These are phyloP conservation scores for Penicillium crystallinum DNA, from an alignment of 495 filamentous ascomycete genomes.

Conservation along the genomic window DNA sequence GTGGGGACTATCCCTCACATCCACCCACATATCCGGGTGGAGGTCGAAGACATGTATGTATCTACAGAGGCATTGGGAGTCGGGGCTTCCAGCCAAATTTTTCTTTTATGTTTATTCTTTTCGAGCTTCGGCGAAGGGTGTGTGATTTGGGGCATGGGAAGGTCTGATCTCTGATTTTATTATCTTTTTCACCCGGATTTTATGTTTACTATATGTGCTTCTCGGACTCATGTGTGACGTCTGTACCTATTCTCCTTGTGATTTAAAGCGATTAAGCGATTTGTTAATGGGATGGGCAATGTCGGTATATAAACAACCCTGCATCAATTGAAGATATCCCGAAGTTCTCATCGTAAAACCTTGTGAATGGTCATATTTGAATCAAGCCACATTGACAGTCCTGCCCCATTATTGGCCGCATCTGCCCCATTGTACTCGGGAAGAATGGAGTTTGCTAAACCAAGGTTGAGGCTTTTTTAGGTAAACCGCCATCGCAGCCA, in stretches of 20 bases:
- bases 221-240: conserved; percentile 29
- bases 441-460: background rate
- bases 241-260: conserved; percentile 22
- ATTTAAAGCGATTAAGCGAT: conserved; percentile 19
- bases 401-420: too few species aligned
- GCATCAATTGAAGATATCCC: conserved; percentile 2
- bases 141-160: conserved; percentile 12
- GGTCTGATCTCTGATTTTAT: conserved; percentile 13
- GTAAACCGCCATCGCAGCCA: conserved; percentile 1
- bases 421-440: too few species aligned
- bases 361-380: too few species aligned
- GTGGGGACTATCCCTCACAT: too few species aligned
- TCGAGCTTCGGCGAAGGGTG: conserved; percentile 13
- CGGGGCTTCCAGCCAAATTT: conserved; percentile 5
- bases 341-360: background rate
- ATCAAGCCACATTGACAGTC: background rate
- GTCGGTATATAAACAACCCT: conserved; percentile 7
- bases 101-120: conserved; percentile 14
- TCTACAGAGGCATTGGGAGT: conserved; percentile 20
- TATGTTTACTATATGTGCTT: conserved; percentile 19
- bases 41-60: conserved; percentile 9
- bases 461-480: background rate
- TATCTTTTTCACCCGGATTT: conserved; percentile 2
- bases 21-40: conserved; percentile 8
- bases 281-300: conserved; percentile 16